These are phyloP conservation scores for Monosporascus ibericus DNA, from an alignment of 2,329 filamentous ascomycete species.

Conservation along the genomic window DNA sequence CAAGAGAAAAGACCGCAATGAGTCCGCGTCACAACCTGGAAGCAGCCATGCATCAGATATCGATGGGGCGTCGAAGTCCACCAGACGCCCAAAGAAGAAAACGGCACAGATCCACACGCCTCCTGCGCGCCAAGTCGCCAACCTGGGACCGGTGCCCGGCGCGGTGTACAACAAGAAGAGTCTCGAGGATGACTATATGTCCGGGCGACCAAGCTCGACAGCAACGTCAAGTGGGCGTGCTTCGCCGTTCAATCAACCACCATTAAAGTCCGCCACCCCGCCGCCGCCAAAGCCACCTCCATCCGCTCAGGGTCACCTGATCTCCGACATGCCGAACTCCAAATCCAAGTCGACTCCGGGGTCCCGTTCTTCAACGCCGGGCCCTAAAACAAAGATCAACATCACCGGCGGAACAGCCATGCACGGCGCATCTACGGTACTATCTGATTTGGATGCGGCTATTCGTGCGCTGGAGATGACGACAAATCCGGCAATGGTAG, in stretches of 20 bases:
- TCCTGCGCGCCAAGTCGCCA: conserved; percentile 56
- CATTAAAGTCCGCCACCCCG: conserved; percentile 42
- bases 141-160: conserved; percentile 58
- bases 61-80: conserved; percentile 43
- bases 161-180: conserved; percentile 69
- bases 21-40: conserved; percentile 14
- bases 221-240: conserved; percentile 30
- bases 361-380: conserved; percentile 47
- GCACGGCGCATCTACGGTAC: conserved; percentile 70
- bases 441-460: conserved; percentile 69
- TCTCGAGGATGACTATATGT: conserved; percentile 66
- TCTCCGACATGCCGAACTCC: conserved; percentile 67
- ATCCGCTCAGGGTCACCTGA: conserved; percentile 70
- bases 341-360: conserved; percentile 49
- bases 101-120: conserved; percentile 58
- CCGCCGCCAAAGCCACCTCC: conserved; percentile 50
- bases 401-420: conserved; percentile 74
- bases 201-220: conserved; percentile 38
- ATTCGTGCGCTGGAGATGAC: conserved; percentile 87
- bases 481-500: conserved; percentile 70
- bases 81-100: conserved; percentile 43
- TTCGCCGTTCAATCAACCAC: conserved; percentile 38
- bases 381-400: conserved; percentile 59
- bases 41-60: conserved; percentile 16
- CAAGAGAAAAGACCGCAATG: conserved; percentile 41